Base-by-base conservation (phyloP, 2,329 filamentous ascomycete genomes). In the Penicillium sp. region DNA sequence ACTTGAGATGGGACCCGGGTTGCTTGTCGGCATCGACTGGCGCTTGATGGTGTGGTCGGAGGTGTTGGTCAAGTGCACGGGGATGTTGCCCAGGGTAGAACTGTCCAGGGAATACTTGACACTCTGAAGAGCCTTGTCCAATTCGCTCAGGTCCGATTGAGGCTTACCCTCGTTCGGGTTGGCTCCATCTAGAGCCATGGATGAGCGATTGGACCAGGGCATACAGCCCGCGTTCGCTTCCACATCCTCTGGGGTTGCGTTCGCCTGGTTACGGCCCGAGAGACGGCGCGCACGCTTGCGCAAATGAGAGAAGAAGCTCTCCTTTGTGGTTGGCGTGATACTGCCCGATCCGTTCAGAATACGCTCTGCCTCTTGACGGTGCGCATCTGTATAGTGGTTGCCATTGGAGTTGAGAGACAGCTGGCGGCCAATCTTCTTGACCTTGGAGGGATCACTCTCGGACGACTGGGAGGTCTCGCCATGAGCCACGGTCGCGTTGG, bases 271-370 rank as follows among this genome's bases (percentile, higher is more conserved):
- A 48, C 91, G 84, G 40, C 93, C 93, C 26, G 93, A 98, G 51
- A 98, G 84, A 57, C 93, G 81, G 58, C 93, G 82, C 27, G 94
- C 93, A 44, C 91, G 85, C 71, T 98, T 98, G 48, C 93, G 82
- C 6, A 98, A 78, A 66, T 98, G 93, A 0, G 93, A 97, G 72
- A 98, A 98, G 76, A 98, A 98, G 69, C 93, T 89, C 68, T 98
- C 93, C 65, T 94, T 87, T 60, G 80, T 84, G 0, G 85, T 88
- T 5, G 89, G 93, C 12, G 80, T 83, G 25, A 90, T 75, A 24
- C 84, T 86, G 32, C 79, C 80, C 60, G 85, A 84, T 45, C 90
- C 93, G 64, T 90, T 96, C 39, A 97, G 77, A 34, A 90, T 89
- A 53, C 88, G 81, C 69, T 97, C 91, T 11, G 91, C 89, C 69